These are phyloP conservation scores for Thielaviopsis ethacetica DNA, from an alignment of 2,329 filamentous ascomycete genomes.

Conservation along the genomic window DNA sequence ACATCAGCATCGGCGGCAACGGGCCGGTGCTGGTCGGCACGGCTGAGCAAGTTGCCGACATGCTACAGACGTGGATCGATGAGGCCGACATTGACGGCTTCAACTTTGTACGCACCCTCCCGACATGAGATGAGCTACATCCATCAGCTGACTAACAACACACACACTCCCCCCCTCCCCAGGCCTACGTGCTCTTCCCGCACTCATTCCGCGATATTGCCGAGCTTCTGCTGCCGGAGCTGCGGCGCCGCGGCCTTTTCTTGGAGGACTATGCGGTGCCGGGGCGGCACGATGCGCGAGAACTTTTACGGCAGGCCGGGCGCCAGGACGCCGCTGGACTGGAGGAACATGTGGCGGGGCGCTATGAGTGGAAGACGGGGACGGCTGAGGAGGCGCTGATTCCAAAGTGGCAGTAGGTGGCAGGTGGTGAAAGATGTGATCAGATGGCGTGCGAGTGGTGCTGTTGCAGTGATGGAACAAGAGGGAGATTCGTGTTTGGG, in stretches of 20 bases:
- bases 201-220: conserved; percentile 52
- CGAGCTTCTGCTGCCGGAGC: conserved; percentile 47
- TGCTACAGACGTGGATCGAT: conserved; percentile 48
- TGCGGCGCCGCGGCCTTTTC: conserved; percentile 41
- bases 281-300: conserved; percentile 42
- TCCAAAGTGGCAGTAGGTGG: neutral
- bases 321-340: neutral
- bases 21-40: conserved; percentile 50
- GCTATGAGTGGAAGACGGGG: conserved; percentile 1
- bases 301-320: conserved; percentile 32
- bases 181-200: conserved; percentile 47
- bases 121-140: too few relatives aligned
- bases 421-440: too few relatives aligned
- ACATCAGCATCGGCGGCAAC: conserved; percentile 48
- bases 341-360: neutral
- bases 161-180: too few relatives aligned
- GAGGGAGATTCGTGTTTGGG: too few relatives aligned
- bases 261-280: conserved; percentile 36
- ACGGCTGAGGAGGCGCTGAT: neutral
- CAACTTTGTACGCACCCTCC: conserved; percentile 52
- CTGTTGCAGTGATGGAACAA: too few relatives aligned
- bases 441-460: too few relatives aligned
- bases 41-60: conserved; percentile 46
- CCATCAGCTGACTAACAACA: too few relatives aligned
- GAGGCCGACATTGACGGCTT: conserved; percentile 62